A percentile compares a stretch with the other conserved stretches of the same genome.
phyloP scores from a whole-genome alignment of 2,329 filamentous ascomycete genomes.

The Penicillium thymicola region DNA sequence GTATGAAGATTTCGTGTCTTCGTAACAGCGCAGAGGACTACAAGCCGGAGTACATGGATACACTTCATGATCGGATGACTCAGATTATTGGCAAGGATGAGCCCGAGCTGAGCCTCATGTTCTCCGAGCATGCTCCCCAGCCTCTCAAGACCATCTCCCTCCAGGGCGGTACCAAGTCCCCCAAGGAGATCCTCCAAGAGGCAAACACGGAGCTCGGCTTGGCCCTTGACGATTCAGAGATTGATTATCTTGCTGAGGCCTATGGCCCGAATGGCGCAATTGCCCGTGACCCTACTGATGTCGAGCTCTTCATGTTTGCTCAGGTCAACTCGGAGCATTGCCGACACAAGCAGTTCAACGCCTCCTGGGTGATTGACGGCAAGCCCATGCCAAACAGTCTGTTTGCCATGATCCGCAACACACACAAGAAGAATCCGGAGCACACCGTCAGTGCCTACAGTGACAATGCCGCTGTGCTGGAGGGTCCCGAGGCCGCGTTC shows the following conservation, averaged over 20 bases:
- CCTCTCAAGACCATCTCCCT: slow-evolving; percentile 75
- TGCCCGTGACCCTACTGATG: slow-evolving; percentile 69
- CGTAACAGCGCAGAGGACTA: slow-evolving; percentile 55
- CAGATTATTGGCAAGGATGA: slow-evolving; percentile 67
- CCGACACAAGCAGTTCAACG: slow-evolving; percentile 89
- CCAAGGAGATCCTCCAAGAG: slow-evolving; percentile 69
- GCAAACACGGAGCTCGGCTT: slow-evolving; percentile 84
- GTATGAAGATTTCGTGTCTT: slow-evolving; percentile 68
- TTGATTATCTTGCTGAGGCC: slow-evolving; percentile 87
- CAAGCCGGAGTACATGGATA: slow-evolving; percentile 59
- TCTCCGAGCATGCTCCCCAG: slow-evolving; percentile 63
- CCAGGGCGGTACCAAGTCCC: slow-evolving; percentile 61
- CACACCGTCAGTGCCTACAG: slow-evolving; percentile 94
- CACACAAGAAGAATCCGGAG: slow-evolving; percentile 71
- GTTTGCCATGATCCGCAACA: slow-evolving; percentile 96
- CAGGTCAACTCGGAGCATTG: slow-evolving; percentile 99
- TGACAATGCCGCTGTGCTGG: slow-evolving; percentile 92
- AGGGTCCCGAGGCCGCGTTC: slow-evolving; percentile 67
- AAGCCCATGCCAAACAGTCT: slow-evolving; percentile 73
- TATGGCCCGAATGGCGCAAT: slow-evolving; percentile 63
- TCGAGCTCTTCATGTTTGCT: slow-evolving; percentile 98
- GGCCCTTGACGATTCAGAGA: slow-evolving; percentile 82
- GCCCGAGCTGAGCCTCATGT: slow-evolving; percentile 73
- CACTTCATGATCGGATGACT: slow-evolving; percentile 92
- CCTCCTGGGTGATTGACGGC: slow-evolving; percentile 91